Conservation (phyloP, 192 early-diverging fungal species). For the Backusella australiensis region DNA sequence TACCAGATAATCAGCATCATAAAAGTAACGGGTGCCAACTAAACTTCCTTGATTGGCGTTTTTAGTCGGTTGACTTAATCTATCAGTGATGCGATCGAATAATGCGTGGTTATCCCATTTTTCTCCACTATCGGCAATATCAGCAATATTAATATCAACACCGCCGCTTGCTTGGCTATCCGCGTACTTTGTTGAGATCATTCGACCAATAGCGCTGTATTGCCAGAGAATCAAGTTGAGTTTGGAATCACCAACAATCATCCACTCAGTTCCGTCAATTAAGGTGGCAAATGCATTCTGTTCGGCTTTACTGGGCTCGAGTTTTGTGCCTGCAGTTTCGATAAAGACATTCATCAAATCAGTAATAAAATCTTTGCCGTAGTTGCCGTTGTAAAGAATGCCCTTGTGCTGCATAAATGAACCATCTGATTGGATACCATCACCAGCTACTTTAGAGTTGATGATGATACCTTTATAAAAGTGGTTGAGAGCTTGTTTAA, state of each 20-base stretch:
- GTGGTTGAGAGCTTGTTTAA: slow-evolving; percentile 3
- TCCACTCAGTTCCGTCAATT: slow-evolving; percentile 30
- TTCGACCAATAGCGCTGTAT: slow-evolving; percentile 27
- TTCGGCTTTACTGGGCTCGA: background rate
- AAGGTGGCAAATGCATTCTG: slow-evolving; percentile 15
- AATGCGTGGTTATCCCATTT: slow-evolving; percentile 10
- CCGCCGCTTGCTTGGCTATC: slow-evolving; percentile 8
- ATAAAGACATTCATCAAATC: slow-evolving; percentile 14
- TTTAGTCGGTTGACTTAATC: background rate
- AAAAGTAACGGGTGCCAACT: slow-evolving; percentile 15
- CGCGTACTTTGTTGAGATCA: slow-evolving; percentile 10
- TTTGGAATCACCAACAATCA: slow-evolving; percentile 20
- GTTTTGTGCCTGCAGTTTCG: slow-evolving; percentile 14
- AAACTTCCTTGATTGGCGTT: slow-evolving; percentile 14
- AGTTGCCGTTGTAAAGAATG: slow-evolving; percentile 28
- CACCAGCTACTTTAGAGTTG: background rate
- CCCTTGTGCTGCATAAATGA: slow-evolving; percentile 28
- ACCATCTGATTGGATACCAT: slow-evolving; percentile 27
- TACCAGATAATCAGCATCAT: slow-evolving; percentile 19
- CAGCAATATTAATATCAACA: slow-evolving; percentile 15
- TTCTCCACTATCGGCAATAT: slow-evolving; percentile 10
- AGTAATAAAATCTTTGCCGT: slow-evolving; percentile 23
- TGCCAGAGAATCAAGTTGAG: slow-evolving; percentile 16
- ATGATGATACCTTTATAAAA: slow-evolving; percentile 15
- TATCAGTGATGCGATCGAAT: slow-evolving; percentile 8